These are phyloP conservation scores for Lentinus tigrinus DNA, from an alignment of 768 basidiomycete genomes.

Conservation along the genomic window DNA sequence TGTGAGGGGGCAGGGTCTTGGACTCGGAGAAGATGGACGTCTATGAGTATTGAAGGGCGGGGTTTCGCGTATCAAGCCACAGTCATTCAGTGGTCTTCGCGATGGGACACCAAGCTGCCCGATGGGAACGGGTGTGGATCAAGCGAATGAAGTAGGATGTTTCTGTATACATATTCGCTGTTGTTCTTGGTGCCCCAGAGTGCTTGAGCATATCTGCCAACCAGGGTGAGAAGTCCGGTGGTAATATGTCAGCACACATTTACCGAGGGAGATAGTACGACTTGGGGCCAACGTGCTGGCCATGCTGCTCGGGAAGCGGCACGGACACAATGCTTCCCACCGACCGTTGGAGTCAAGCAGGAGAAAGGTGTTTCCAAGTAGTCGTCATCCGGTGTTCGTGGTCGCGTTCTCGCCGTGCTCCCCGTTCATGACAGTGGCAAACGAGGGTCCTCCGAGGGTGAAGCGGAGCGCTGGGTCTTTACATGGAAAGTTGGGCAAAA, in stretches of 20 bases:
- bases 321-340: conserved; percentile 1
- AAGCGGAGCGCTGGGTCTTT: conserved; percentile 14
- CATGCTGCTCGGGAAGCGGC: conserved; percentile 8
- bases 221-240: neutral
- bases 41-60: neutral
- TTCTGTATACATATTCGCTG: neutral
- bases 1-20: neutral
- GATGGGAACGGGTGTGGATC: neutral
- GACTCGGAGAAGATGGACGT: neutral
- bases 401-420: neutral
- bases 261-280: conserved; percentile 6
- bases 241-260: neutral
- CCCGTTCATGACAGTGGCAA: neutral
- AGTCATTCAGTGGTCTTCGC: neutral
- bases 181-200: neutral
- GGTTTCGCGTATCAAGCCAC: neutral
- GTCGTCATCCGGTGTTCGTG: neutral
- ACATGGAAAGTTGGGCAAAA: conserved; percentile 2
- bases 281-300: neutral
- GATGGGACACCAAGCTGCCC: neutral
- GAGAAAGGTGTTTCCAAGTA: neutral
- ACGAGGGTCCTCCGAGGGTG: conserved; percentile 12
- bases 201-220: too few species aligned
- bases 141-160: too few species aligned
- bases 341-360: neutral